Evolutionary conservation across 305 asterid species (phyloP), one percentile per base, ranked within the genome.

Genomic region (Fraxinus sp.): DNA sequence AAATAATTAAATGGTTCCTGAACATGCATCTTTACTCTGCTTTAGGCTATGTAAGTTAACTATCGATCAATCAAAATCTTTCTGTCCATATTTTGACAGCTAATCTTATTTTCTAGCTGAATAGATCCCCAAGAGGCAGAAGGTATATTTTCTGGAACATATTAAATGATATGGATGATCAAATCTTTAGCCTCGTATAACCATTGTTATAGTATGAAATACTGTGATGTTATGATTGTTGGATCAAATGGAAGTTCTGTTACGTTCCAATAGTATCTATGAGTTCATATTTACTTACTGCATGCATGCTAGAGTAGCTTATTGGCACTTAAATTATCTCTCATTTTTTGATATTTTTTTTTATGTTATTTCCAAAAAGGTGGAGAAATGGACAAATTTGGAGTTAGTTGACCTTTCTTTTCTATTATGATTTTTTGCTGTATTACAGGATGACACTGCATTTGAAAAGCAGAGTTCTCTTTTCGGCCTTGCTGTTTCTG

Each of bases 401-500:
- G 35, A 3, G 73, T 26, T 64, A 64, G 68, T 57, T 66, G 37
- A 7, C 75, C 78, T 79, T 62, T 73, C 73, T 71, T 16, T 41
- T 20, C 32, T 71, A 16, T 13, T 83, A n/a, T 81, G 36, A 77
- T 43, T 14, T 79, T 83, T 86, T 84, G 33, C 81, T 79, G 73
- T 22, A 77, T 85, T 84, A 46, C 89, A 96, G 98, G 98, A 96
- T 89, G 99, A 94, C 80, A 96, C 99, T 13, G 91, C 98, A 59
- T 96, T 96, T 86, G 99, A 96, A 86, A 96, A 92, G 90, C 98
- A 93, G 88, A 93, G 96, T 87, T 92, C 99, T 62, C 95, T 96
- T 62, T 96, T 96, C 88, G 97, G 98, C 39, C 97, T 96, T 88
- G 99, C 99, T 57, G 98, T 94, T 88, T 93, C 99, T 46, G 98